These are phyloP conservation scores for Aspergillus versicolor DNA, from an alignment of 2,329 filamentous ascomycete genomes.

Conservation along the genomic window DNA sequence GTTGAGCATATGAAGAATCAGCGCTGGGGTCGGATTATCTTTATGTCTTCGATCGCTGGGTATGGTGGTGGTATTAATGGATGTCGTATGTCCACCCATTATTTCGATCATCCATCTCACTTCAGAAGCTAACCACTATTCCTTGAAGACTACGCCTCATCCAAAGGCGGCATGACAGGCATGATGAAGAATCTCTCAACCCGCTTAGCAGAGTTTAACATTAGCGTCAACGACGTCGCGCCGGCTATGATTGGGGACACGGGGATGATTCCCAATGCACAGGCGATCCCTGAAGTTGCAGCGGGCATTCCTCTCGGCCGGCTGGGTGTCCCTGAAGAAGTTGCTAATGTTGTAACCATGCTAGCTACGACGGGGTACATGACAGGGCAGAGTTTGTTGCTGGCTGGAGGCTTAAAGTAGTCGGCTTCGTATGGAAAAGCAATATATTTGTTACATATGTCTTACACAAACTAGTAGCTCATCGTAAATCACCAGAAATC, in stretches of 20 bases:
- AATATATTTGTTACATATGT: too few species aligned
- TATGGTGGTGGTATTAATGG: conserved; percentile 65
- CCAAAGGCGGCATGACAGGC: conserved; percentile 61
- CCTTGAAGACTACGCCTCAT: conserved; percentile 52
- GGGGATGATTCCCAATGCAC: conserved; percentile 61
- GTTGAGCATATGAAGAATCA: conserved; percentile 61
- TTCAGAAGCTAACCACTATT: background rate
- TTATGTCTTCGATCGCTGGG: conserved; percentile 63
- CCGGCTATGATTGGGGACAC: conserved; percentile 68
- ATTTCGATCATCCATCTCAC: background rate
- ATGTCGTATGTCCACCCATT: conserved; percentile 42
- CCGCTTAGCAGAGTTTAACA: conserved; percentile 59
- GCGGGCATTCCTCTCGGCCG: conserved; percentile 60
- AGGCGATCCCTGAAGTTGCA: conserved; percentile 59
- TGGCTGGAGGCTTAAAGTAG: conserved; percentile 55
- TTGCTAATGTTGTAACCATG: conserved; percentile 62
- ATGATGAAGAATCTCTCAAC: conserved; percentile 66
- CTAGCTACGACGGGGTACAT: conserved; percentile 60
- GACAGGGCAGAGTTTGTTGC: conserved; percentile 56
- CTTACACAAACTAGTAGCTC: too few species aligned
- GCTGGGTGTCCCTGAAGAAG: conserved; percentile 59
- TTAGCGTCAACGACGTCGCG: conserved; percentile 68
- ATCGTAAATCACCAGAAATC: too few species aligned
- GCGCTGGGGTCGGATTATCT: conserved; percentile 64
- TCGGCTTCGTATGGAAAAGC: too few species aligned